phyloP scores from a whole-genome alignment of 306 rosid species.

The Pyrus bretschneideri region DNA sequence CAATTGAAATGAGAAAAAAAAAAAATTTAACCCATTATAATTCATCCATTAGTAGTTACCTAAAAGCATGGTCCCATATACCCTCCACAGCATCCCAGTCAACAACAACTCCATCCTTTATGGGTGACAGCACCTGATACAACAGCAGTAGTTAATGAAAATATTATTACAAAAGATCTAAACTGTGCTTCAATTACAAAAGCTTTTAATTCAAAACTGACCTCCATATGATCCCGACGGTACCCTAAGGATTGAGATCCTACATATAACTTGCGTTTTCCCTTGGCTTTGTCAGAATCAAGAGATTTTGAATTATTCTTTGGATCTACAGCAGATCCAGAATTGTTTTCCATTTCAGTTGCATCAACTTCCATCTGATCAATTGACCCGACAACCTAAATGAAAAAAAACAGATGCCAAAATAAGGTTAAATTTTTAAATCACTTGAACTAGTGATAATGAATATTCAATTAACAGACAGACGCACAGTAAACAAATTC shows the following conservation, averaged over 20 bases:
- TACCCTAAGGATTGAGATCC: slow-evolving; percentile 92
- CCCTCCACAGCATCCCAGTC: slow-evolving; percentile 96
- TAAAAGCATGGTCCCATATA: slow-evolving; percentile 98
- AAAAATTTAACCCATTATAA: not conserved
- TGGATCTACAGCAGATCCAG: slow-evolving; percentile 53
- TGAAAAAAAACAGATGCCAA: slow-evolving; percentile 17
- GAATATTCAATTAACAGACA: not conserved
- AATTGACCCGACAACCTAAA: slow-evolving; percentile 83
- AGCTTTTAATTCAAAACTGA: slow-evolving; percentile 19
- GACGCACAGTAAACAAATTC: not conserved
- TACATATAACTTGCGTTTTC: slow-evolving; percentile 69
- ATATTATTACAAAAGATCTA: not conserved
- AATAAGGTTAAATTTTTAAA: not conserved
- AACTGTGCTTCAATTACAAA: not conserved
- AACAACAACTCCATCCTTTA: slow-evolving; percentile 85
- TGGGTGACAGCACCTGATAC: slow-evolving; percentile 66
- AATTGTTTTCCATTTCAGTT: slow-evolving; percentile 56
- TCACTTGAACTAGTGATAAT: not conserved
- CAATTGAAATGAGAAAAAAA: not conserved
- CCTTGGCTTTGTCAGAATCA: slow-evolving; percentile 75
- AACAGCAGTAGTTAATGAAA: slow-evolving; percentile 11
- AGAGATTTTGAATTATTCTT: slow-evolving; percentile 39
- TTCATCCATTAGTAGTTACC: slow-evolving; percentile 38
- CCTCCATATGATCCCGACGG: slow-evolving; percentile 96
- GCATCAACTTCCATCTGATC: slow-evolving; percentile 95